Base-by-base conservation (phyloP, 495 filamentous ascomycete species). In the Durotheca rogersii region DNA sequence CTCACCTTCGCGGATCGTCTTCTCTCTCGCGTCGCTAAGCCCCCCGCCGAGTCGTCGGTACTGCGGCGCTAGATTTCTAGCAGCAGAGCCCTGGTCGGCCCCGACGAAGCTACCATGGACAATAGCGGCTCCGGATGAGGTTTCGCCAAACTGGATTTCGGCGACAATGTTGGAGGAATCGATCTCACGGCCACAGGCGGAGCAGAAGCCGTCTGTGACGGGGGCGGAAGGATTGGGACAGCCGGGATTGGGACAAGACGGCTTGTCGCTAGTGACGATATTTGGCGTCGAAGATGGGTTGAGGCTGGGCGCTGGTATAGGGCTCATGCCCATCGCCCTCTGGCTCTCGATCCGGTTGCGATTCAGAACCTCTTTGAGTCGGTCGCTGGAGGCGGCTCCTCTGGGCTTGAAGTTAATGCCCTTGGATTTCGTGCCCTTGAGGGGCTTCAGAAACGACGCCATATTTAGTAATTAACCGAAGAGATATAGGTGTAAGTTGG, bases 71-170 rank as follows among this genome's bases (percentile, higher is more conserved):
- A 65, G n/a, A 14, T 41, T 67, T 38, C 66, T 68, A 11, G 67
- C 67, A 0, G 74, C 70, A n/a, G 64, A 61, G 6, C 76, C 78
- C 61, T 94, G 87, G 66, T 87, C 86, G 50, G 88, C 88, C 30
- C 84, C 87, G 40, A 98, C 80, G 72, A 83, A 91, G 39, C 81
- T 87, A 56, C 93, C 93, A 63, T 96, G 89, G 7, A 95, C 87
- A n/a, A 91, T 79, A 21, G 92, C 90, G 40, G 89, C 91, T 57
- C 93, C 93, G 17, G 79, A 80, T 0, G 84, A 76, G 30, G 78
- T 83, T 69, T 96, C 90, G 39, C 90, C 90, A 60, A 96, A 98
- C 4, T 82, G 83, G 41, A 97, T 79, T 61, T 98, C 93, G 15
- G 89, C 80, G 42, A 96, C 90, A 45, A 97, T 95, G 55, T 94